Percentiles rank a stretch among this genome's conserved stretches.
Evolutionary conservation across 257 asterid genomes (phyloP).

Genomic region (Gentiana macrophylla): DNA sequence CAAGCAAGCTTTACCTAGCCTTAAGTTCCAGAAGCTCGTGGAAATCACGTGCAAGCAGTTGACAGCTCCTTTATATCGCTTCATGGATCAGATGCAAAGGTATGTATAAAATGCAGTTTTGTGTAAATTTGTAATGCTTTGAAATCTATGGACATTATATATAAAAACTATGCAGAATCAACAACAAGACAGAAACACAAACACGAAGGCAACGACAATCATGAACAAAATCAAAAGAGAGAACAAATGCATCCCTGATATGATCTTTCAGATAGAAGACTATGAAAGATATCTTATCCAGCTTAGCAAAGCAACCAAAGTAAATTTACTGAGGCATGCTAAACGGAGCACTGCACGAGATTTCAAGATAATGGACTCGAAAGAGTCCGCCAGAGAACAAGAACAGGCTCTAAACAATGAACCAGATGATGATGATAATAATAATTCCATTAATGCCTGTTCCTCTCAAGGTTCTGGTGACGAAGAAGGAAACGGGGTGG

Average conservation of each 20-base stretch:
- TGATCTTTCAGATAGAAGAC: conserved; percentile 80
- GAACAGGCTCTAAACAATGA: conserved; percentile 32
- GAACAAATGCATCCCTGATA: conserved; percentile 74
- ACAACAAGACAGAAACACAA: conserved; percentile 41
- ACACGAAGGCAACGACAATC: conserved; percentile 36
- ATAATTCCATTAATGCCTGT: conserved; percentile 22
- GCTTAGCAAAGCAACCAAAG: conserved; percentile 62
- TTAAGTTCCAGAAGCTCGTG: conserved; percentile 61
- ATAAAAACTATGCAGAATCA: conserved; percentile 35
- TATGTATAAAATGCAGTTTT: conserved; percentile 10
- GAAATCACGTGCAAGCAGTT: conserved; percentile 68
- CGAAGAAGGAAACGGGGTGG: conserved; percentile 22
- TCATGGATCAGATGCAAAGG: conserved; percentile 66
- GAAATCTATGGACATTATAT: neutral
- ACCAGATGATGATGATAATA: conserved; percentile 15
- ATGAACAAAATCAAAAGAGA: conserved; percentile 70
- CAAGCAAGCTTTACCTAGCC: conserved; percentile 57
- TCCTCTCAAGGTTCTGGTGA: conserved; percentile 25
- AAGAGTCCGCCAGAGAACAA: conserved; percentile 21
- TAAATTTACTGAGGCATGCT: conserved; percentile 63
- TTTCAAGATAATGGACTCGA: conserved; percentile 55
- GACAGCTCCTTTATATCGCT: conserved; percentile 59
- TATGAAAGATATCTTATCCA: conserved; percentile 65
- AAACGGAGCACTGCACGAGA: conserved; percentile 86
- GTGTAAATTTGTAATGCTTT: neutral